These are phyloP conservation scores for Trichosporon asahii DNA, from an alignment of 1,284 basidiomycete species.

Conservation along the genomic window DNA sequence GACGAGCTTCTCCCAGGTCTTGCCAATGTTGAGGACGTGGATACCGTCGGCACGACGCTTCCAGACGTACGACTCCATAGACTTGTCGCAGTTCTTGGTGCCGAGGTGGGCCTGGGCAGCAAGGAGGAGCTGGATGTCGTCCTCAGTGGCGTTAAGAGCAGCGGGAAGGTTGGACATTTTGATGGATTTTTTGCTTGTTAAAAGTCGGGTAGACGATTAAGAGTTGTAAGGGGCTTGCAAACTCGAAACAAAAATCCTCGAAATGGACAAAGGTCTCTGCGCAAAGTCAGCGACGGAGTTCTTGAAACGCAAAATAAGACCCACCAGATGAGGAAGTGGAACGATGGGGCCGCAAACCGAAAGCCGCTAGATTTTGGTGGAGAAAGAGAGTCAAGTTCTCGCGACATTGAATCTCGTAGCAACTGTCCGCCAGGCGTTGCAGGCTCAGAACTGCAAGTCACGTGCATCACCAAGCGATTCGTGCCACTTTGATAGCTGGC, in stretches of 20 bases:
- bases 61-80: constrained; percentile 97
- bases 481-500: constrained; percentile 1
- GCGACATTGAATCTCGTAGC: constrained; percentile 8
- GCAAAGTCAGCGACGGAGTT: neutral
- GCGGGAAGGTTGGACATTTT: constrained; percentile 74
- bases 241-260: constrained; percentile 43
- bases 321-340: constrained; percentile 6
- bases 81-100: constrained; percentile 98
- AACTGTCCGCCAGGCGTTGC: constrained; percentile 2
- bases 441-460: neutral
- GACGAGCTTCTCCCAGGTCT: constrained; percentile 99
- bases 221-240: constrained; percentile 41
- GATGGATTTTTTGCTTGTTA: constrained; percentile 24
- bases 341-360: constrained; percentile 11
- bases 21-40: constrained; percentile 95
- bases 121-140: constrained; percentile 92
- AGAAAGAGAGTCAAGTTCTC: neutral
- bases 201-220: constrained; percentile 18
- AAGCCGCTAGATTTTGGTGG: constrained; percentile 7
- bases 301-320: neutral
- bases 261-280: constrained; percentile 20
- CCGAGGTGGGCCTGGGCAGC: constrained; percentile 95
- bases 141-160: constrained; percentile 87
- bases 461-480: neutral
- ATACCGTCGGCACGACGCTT: constrained; percentile 94